Conservation (phyloP, 306 rosid genomes). For the Cucumis cinereus region DNA sequence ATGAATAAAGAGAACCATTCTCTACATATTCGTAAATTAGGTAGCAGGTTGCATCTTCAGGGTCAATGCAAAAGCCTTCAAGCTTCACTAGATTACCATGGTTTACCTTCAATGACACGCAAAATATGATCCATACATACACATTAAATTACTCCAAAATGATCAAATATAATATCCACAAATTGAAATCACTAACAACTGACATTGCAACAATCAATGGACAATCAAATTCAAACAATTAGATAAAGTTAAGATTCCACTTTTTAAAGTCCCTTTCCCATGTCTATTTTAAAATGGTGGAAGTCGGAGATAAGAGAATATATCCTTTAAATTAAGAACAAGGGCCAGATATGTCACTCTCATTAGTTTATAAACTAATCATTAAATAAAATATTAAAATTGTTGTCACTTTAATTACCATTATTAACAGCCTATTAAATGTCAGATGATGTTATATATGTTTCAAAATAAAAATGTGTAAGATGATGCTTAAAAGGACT, state of each 20-base stretch:
- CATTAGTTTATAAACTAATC: not conserved
- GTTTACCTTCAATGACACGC: constrained; percentile 48
- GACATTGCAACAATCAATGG: not conserved
- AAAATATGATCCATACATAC: too few species aligned
- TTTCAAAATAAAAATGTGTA: not conserved
- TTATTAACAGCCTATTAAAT: not conserved
- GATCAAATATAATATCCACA: not conserved
- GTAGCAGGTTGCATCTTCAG: constrained; percentile 56
- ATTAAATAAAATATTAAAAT: not conserved
- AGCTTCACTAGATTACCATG: constrained; percentile 92
- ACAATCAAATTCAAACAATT: not conserved
- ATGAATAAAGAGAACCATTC: constrained; percentile 62
- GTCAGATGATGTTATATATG: too few species aligned
- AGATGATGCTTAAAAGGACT: not conserved
- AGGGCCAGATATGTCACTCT: not conserved
- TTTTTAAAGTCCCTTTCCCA: constrained; percentile 1
- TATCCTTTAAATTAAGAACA: not conserved
- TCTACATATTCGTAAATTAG: constrained; percentile 76
- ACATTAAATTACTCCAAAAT: too few species aligned
- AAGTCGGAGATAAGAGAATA: not conserved
- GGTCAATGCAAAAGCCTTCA: constrained; percentile 85
- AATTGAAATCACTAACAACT: not conserved
- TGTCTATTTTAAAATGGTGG: not conserved
- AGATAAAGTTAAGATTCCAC: not conserved
- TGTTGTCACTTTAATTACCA: not conserved